These are phyloP conservation scores for Kitagawia praeruptora DNA, from an alignment of 129 eudicot genomes.

Conservation along the genomic window DNA sequence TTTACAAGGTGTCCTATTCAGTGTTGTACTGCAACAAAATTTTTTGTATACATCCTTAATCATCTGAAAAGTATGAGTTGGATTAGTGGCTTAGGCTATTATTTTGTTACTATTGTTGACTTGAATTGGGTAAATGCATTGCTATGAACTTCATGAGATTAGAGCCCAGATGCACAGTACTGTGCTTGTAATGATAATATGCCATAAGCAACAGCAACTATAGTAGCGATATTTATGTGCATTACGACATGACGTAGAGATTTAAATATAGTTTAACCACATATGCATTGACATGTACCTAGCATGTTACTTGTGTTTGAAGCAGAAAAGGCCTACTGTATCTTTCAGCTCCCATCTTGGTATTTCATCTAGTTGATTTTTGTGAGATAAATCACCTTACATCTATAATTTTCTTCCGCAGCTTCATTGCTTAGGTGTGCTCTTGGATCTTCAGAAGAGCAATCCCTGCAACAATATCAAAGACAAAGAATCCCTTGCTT, in stretches of 20 bases:
- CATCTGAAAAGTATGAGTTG: background rate
- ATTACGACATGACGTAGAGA: background rate
- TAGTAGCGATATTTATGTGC: too few relatives aligned
- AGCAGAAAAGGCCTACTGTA: background rate
- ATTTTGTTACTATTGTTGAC: too few relatives aligned
- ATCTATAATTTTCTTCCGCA: constrained; percentile 21
- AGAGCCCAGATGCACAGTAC: too few relatives aligned
- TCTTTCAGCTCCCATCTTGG: background rate
- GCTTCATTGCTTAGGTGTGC: constrained; percentile 93
- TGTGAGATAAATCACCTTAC: background rate
- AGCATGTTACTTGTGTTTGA: background rate
- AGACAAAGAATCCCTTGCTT: constrained; percentile 52
- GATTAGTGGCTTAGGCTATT: background rate
- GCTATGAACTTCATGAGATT: background rate
- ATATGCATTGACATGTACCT: constrained; percentile 2
- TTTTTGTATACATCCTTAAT: background rate
- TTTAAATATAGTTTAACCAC: background rate
- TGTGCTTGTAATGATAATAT: background rate
- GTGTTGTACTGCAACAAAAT: background rate
- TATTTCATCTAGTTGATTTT: background rate
- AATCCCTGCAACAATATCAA: constrained; percentile 40
- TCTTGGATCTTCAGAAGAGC: constrained; percentile 52
- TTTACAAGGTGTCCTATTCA: background rate
- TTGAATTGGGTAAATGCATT: background rate
- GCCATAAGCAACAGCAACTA: background rate